Conservation (phyloP, 371 early-diverging fungal genomes). For the Mucor sp. region DNA sequence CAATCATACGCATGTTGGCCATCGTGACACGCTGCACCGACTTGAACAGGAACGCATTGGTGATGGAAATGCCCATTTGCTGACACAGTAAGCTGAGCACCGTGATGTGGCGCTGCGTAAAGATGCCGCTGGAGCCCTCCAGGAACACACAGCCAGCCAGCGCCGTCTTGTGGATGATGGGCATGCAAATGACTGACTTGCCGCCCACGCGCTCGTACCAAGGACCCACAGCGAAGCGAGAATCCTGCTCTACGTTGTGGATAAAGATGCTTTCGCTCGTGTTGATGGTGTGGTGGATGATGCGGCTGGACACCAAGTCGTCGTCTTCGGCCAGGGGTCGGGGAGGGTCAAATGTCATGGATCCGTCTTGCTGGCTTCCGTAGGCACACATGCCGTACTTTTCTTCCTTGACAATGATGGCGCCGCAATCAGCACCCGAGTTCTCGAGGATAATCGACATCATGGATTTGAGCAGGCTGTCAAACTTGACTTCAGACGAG, state of each 20-base stretch:
- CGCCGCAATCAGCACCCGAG: slow-evolving; percentile 49
- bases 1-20: slow-evolving; percentile 47
- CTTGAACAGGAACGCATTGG: slow-evolving; percentile 57
- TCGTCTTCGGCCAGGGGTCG: slow-evolving; percentile 33
- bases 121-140: slow-evolving; percentile 58
- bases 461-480: slow-evolving; percentile 41
- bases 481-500: slow-evolving; percentile 50
- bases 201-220: slow-evolving; percentile 49
- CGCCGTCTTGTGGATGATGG: slow-evolving; percentile 52
- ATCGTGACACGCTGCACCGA: slow-evolving; percentile 46
- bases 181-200: slow-evolving; percentile 60
- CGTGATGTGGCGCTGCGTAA: slow-evolving; percentile 57
- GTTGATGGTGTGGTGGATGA: slow-evolving; percentile 45
- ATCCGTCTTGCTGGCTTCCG: slow-evolving; percentile 40
- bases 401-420: slow-evolving; percentile 49
- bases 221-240: slow-evolving; percentile 45
- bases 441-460: slow-evolving; percentile 51
- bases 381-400: slow-evolving; percentile 44
- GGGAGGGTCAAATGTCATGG: slow-evolving; percentile 48
- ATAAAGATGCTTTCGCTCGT: slow-evolving; percentile 45
- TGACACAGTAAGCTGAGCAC: slow-evolving; percentile 60
- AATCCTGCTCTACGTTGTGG: slow-evolving; percentile 39
- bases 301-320: slow-evolving; percentile 37
- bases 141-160: slow-evolving; percentile 58
- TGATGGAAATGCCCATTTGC: slow-evolving; percentile 62